Percentiles rank a stretch among this genome's conserved stretches.
phyloP scores from a whole-genome alignment of 352 stramenopile species.

The Pythium guiyangense region DNA sequence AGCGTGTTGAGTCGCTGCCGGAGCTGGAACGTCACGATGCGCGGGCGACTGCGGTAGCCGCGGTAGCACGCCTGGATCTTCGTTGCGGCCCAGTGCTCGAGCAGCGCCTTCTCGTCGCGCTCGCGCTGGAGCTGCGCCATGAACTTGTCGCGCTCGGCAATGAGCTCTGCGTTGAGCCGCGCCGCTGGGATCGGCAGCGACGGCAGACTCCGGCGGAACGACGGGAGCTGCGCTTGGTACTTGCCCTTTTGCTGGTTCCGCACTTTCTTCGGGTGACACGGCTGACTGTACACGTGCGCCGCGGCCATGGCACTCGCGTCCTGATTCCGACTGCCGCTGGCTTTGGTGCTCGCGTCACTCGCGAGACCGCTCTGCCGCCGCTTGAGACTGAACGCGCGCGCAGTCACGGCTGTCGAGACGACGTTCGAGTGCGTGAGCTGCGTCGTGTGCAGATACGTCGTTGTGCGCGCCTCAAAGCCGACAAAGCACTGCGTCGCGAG shows the following conservation, averaged over 20 bases:
- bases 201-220: constrained; percentile 46
- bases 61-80: constrained; percentile 64
- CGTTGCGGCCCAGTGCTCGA: constrained; percentile 58
- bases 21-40: constrained; percentile 34
- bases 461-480: constrained; percentile 26
- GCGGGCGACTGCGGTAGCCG: constrained; percentile 39
- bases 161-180: constrained; percentile 50
- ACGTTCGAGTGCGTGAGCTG: constrained; percentile 65
- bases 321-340: constrained; percentile 21
- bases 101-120: constrained; percentile 33
- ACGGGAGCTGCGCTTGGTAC: constrained; percentile 43
- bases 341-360: constrained; percentile 7
- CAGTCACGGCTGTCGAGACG: constrained; percentile 57
- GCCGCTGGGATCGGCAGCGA: constrained; percentile 39
- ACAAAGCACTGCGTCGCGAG: constrained; percentile 31
- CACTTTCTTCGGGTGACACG: constrained; percentile 22
- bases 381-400: constrained; percentile 21
- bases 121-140: constrained; percentile 53
- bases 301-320: constrained; percentile 4
- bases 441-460: constrained; percentile 41
- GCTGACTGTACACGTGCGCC: constrained; percentile 27
- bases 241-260: constrained; percentile 23
- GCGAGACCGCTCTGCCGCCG: constrained; percentile 6
- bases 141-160: constrained; percentile 50
- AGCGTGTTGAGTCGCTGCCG: constrained; percentile 33